Conservation (phyloP, 352 stramenopile genomes). For the Globisporangium carolinianum region DNA sequence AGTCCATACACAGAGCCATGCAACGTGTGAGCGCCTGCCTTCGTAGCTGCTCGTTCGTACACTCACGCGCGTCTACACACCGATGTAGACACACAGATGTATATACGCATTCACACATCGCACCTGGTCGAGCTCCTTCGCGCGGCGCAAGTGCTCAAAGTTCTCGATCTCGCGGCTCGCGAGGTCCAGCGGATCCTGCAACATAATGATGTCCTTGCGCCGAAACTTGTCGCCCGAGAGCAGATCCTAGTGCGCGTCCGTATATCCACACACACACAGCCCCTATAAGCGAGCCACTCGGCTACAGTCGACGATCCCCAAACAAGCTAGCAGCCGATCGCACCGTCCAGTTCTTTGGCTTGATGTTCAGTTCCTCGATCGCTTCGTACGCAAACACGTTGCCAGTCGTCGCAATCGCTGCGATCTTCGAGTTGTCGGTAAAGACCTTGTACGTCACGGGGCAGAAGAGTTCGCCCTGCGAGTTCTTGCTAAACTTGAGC, state of each 20-base stretch:
- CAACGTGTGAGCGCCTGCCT: too few species aligned
- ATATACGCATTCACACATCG: not conserved
- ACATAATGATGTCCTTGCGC: slow-evolving; percentile 90
- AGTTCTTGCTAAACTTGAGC: slow-evolving; percentile 80
- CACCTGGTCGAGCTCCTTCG: slow-evolving; percentile 43
- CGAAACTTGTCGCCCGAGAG: slow-evolving; percentile 90
- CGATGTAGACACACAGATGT: not conserved
- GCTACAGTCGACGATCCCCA: too few species aligned
- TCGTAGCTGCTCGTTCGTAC: too few species aligned
- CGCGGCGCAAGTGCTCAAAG: slow-evolving; percentile 92
- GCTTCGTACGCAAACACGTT: slow-evolving; percentile 98
- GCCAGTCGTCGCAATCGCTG: slow-evolving; percentile 64
- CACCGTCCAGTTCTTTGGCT: slow-evolving; percentile 94
- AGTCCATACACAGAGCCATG: too few species aligned
- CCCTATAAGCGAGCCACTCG: too few species aligned
- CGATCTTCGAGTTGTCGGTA: slow-evolving; percentile 86
- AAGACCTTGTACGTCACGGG: slow-evolving; percentile 97
- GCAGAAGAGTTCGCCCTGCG: slow-evolving; percentile 72
- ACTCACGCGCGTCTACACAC: not conserved
- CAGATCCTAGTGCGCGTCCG: slow-evolving; percentile 66
- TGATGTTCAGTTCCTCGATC: slow-evolving; percentile 98
- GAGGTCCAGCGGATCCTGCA: slow-evolving; percentile 93
- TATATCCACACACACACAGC: too few species aligned
- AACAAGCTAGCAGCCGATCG: not conserved
- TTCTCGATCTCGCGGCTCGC: slow-evolving; percentile 94